Percentiles rank a stretch among this genome's conserved stretches.
These are phyloP conservation scores for Limonium bicolor DNA, from an alignment of 148 eudicot species.

Conservation along the genomic window DNA sequence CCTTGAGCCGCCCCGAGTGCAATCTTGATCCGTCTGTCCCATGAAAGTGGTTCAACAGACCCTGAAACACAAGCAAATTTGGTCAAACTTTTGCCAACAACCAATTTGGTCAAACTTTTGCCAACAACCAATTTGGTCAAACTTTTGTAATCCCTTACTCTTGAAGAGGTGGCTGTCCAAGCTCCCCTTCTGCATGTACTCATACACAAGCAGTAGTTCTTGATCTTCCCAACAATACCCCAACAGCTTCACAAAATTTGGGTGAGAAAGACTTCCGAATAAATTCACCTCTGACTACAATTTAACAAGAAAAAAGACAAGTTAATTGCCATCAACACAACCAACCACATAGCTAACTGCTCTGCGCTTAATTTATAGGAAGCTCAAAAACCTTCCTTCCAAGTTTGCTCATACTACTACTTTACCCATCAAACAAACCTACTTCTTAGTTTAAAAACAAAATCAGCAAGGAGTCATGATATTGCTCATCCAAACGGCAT, in stretches of 20 bases:
- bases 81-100: neutral
- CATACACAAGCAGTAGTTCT: conserved; percentile 48
- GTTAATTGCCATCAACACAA: neutral
- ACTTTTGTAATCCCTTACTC: too few relatives aligned
- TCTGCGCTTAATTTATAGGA: neutral
- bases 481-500: neutral
- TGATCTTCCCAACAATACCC: conserved; percentile 52
- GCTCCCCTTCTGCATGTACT: conserved; percentile 45
- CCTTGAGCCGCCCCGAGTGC: conserved; percentile 9
- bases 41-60: conserved; percentile 5
- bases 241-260: conserved; percentile 37
- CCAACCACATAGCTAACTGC: neutral
- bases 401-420: neutral
- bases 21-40: conserved; percentile 7
- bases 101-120: neutral
- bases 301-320: neutral
- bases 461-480: neutral
- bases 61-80: neutral
- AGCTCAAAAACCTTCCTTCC: neutral
- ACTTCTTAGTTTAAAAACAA: neutral
- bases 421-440: neutral
- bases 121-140: neutral
- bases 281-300: conserved; percentile 51
- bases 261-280: conserved; percentile 47
- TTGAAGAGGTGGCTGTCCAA: conserved; percentile 52